Evolutionary conservation across 257 asterid species (phyloP).

Genomic region (Mitragyna speciosa): DNA sequence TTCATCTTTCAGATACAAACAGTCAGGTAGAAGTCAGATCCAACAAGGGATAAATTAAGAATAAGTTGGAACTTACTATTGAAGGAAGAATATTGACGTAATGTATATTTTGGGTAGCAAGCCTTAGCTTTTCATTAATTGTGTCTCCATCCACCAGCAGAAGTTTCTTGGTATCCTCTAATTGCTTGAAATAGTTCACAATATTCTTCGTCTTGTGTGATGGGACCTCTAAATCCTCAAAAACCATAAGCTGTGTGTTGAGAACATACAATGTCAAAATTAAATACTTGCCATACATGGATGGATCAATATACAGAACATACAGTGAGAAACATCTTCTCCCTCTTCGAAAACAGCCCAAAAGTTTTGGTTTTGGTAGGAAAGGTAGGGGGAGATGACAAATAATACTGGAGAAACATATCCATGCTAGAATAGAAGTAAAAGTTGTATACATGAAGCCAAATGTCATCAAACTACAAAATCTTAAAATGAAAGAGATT

Average conservation of each 20-base stretch:
- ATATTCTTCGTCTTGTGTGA: constrained; percentile 89
- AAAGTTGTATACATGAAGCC: neutral
- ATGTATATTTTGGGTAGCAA: constrained; percentile 84
- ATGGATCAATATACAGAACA: neutral
- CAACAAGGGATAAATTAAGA: constrained; percentile 5
- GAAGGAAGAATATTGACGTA: constrained; percentile 88
- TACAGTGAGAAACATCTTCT: neutral
- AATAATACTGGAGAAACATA: neutral
- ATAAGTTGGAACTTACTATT: constrained; percentile 55
- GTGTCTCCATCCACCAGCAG: constrained; percentile 84
- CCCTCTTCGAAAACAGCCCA: neutral
- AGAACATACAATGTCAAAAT: constrained; percentile 7
- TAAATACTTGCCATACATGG: neutral
- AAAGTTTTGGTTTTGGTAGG: neutral
- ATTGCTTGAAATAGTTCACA: constrained; percentile 58
- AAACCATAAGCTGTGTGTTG: constrained; percentile 66
- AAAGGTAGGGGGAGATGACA: neutral
- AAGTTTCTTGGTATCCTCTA: constrained; percentile 75
- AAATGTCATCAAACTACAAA: neutral
- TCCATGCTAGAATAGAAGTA: neutral
- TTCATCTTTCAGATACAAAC: neutral
- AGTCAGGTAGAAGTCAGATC: neutral
- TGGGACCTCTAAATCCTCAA: constrained; percentile 79
- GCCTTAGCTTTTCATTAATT: constrained; percentile 68
- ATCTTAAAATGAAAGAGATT: neutral